These are phyloP conservation scores for Adansonia digitata DNA, from an alignment of 345 rosid species.

Conservation along the genomic window DNA sequence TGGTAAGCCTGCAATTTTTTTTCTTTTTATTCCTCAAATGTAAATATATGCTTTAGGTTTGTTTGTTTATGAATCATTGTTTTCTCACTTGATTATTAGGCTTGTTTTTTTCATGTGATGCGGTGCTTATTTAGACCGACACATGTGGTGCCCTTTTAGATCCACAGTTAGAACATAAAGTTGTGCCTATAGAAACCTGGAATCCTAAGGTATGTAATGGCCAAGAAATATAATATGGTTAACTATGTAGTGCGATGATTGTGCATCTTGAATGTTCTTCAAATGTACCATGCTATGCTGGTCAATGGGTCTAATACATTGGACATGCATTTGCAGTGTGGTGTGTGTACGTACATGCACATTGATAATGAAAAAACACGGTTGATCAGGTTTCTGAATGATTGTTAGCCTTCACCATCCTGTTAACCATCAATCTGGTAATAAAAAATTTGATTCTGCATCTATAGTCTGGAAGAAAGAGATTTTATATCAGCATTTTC, in stretches of 20 bases:
- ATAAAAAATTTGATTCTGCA: background rate
- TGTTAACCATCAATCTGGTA: background rate
- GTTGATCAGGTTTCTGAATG: constrained; percentile 7
- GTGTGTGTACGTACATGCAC: background rate
- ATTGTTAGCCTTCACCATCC: background rate
- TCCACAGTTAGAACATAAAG: background rate
- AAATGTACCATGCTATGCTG: background rate
- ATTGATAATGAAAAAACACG: background rate
- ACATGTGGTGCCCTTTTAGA: background rate
- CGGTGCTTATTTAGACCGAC: background rate
- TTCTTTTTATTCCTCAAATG: background rate
- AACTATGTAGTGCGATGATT: background rate
- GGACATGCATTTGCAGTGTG: background rate
- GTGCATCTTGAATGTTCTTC: background rate
- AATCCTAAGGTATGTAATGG: background rate
- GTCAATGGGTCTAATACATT: background rate
- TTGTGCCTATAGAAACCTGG: background rate
- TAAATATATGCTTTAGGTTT: background rate
- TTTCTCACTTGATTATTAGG: background rate
- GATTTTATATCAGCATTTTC: background rate
- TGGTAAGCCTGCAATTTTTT: constrained; percentile 46
- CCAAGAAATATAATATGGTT: background rate
- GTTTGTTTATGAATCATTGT: background rate
- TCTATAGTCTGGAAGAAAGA: background rate
- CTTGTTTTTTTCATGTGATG: too few relatives aligned